Base-by-base conservation (phyloP, 129 eudicot species). In the Tagetes patula region DNA sequence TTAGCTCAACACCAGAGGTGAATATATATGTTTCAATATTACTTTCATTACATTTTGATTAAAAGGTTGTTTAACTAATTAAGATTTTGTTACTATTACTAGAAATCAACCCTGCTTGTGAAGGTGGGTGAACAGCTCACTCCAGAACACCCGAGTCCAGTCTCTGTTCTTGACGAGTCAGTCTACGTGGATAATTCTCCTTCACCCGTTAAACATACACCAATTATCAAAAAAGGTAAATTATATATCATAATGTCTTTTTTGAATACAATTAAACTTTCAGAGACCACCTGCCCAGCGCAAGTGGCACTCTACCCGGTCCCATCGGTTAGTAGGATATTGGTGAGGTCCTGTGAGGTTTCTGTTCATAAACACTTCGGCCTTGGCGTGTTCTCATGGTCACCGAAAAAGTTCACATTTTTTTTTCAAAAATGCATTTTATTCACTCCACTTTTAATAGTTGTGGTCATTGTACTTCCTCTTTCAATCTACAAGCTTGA, bases 111-210 rank as follows among this genome's bases (percentile, higher is more conserved):
- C 5, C 48, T 33, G 66, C 55, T 52, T 46, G 71, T 72, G 46
- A 77, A 74, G 66, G 82, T 84, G 54, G 90, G 77, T 75, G 85
- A 80, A 55, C 71, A 77, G 6, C 48, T 67, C 80, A 33, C 10
- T 45, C 83, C 79, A 38, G 98, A 86, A 70, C 83, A 87, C 55
- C 89, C 91, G 7, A 93, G 98, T 73, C 98, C 98, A 7, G 82
- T 90, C 6, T 93, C 98, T 48, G 98, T 93, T 74, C 96, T 93
- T 49, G 98, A 93, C 62, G 82, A 71, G 67, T 75, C 76, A 52
- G 74, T 58, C 8, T 81, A 81, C 67, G 69, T 71, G 74, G 89
- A 87, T 6, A 82, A 80, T 77, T 77, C 90, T 60, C 85, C 84
- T 5, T 92, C 98, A 60, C 90, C 90, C 37, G 64, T 79, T 42